phyloP scores from a whole-genome alignment of 768 basidiomycete species.

The Chalciporus chontae region DNA sequence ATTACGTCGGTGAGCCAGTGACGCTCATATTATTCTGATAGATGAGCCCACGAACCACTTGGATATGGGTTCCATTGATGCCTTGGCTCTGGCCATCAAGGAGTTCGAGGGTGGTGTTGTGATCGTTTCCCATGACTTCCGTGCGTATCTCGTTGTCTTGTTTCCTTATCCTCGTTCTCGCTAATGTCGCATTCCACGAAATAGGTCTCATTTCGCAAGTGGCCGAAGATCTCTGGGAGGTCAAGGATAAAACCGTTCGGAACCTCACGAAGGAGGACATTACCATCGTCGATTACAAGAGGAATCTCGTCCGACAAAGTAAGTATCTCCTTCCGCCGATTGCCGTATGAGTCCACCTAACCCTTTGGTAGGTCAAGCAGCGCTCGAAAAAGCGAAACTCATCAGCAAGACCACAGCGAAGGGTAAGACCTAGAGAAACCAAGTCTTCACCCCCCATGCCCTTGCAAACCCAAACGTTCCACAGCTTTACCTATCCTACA shows the following conservation, averaged over 20 bases:
- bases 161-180: slow-evolving; percentile 1
- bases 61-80: slow-evolving; percentile 98
- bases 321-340: slow-evolving; percentile 27
- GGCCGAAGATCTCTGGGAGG: slow-evolving; percentile 99
- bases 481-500: slow-evolving; percentile 5
- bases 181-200: slow-evolving; percentile 10
- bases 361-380: slow-evolving; percentile 57
- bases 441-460: background rate
- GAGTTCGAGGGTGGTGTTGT: slow-evolving; percentile 97
- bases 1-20: slow-evolving; percentile 9
- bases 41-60: slow-evolving; percentile 97
- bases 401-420: slow-evolving; percentile 80
- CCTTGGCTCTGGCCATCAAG: slow-evolving; percentile 92
- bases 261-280: slow-evolving; percentile 92
- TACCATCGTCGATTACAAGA: slow-evolving; percentile 92
- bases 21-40: slow-evolving; percentile 22
- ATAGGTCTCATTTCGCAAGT: slow-evolving; percentile 94
- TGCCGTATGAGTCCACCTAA: slow-evolving; percentile 1
- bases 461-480: slow-evolving; percentile 1
- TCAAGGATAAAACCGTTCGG: slow-evolving; percentile 87
- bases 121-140: slow-evolving; percentile 99
- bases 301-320: slow-evolving; percentile 77
- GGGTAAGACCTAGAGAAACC: slow-evolving; percentile 52
- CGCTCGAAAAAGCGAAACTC: slow-evolving; percentile 91
- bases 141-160: slow-evolving; percentile 44